Evolutionary conservation across 2,329 filamentous ascomycete species (phyloP).

Genomic region (Beauveria bassiana): DNA sequence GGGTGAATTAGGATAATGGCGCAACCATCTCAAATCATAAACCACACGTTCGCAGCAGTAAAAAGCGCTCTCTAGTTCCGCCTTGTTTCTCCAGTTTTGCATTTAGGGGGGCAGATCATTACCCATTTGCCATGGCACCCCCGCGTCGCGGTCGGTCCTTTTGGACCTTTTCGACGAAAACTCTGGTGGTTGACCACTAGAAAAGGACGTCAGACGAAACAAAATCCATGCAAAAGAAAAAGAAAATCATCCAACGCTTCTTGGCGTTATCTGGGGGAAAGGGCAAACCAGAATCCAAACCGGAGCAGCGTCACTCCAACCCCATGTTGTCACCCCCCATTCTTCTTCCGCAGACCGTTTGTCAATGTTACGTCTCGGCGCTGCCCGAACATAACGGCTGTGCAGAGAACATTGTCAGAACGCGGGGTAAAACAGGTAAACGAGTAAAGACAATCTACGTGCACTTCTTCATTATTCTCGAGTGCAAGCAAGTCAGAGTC

Average conservation of each 20-base stretch:
- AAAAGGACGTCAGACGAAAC: background rate
- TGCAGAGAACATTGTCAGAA: background rate
- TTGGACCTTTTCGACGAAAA: background rate
- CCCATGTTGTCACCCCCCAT: background rate
- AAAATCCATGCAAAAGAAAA: background rate
- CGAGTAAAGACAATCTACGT: background rate
- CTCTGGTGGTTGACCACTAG: background rate
- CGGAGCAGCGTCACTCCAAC: background rate
- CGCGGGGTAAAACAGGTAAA: background rate
- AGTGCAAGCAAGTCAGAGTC: no score
- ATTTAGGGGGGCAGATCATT: background rate
- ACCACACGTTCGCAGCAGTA: background rate
- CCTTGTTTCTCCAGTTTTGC: background rate
- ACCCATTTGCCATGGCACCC: background rate
- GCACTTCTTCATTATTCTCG: no score
- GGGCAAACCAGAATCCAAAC: conserved; percentile 3
- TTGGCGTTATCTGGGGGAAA: background rate
- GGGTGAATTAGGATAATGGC: background rate
- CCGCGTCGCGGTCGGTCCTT: background rate
- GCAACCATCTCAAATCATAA: background rate
- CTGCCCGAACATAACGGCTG: background rate
- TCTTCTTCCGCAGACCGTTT: background rate
- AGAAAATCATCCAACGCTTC: background rate
- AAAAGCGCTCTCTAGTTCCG: no score
- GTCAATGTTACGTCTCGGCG: conserved; percentile 7